Evolutionary conservation across 2,329 filamentous ascomycete genomes (phyloP).

Genomic region (Xylaria sp.): DNA sequence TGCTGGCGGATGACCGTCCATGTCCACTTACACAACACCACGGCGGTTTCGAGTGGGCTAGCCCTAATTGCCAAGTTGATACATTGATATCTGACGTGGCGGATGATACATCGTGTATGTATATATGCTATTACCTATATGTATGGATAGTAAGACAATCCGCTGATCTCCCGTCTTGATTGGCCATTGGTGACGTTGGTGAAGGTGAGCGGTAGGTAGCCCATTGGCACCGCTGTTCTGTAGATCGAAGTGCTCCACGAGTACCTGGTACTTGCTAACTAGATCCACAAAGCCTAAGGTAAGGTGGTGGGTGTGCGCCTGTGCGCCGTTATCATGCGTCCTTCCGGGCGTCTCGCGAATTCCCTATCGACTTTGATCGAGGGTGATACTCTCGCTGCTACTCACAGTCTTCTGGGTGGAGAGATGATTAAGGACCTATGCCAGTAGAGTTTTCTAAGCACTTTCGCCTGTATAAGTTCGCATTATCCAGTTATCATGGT

Average conservation of each 20-base stretch:
- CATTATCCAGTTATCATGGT: background rate
- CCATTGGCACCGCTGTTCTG: background rate
- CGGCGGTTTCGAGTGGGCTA: conserved; percentile 13
- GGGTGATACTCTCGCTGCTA: conserved; percentile 8
- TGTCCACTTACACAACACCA: conserved; percentile 20
- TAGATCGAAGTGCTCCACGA: conserved; percentile 16
- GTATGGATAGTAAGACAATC: conserved; percentile 2
- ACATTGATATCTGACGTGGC: conserved; percentile 32
- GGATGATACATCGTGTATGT: conserved; percentile 15
- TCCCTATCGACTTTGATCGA: background rate
- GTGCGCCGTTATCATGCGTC: conserved; percentile 11
- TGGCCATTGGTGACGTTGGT: conserved; percentile 9
- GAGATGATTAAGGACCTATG: conserved; percentile 1
- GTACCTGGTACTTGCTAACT: conserved; percentile 3
- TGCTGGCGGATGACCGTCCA: conserved; percentile 10
- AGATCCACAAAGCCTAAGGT: conserved; percentile 9
- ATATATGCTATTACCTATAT: conserved; percentile 6
- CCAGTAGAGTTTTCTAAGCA: background rate
- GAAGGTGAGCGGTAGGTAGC: conserved; percentile 6
- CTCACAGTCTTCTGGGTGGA: background rate
- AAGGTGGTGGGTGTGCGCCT: conserved; percentile 20
- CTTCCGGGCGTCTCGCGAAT: conserved; percentile 12
- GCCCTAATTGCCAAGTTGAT: conserved; percentile 23
- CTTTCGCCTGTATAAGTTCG: background rate
- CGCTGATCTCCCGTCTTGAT: background rate